phyloP scores from a whole-genome alignment of 2,329 filamentous ascomycete genomes.

The Colletotrichum scovillei region DNA sequence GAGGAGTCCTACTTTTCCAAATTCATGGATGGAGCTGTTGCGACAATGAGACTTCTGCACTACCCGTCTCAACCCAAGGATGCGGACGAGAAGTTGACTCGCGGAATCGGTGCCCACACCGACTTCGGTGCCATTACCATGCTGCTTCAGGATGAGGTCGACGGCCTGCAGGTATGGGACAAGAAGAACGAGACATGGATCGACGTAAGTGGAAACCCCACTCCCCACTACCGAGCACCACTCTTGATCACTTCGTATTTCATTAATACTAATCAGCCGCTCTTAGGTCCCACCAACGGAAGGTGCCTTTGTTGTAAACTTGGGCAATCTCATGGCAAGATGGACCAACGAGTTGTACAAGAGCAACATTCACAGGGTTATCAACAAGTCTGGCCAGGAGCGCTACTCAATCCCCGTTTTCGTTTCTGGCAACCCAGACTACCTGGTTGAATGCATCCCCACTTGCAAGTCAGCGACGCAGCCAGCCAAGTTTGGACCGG shows the following conservation, averaged over 20 bases:
- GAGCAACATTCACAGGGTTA: constrained; percentile 65
- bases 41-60: constrained; percentile 58
- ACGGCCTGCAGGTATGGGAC: constrained; percentile 64
- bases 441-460: constrained; percentile 46
- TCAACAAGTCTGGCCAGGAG: constrained; percentile 61
- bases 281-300: constrained; percentile 53
- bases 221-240: background rate
- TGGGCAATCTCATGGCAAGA: constrained; percentile 60
- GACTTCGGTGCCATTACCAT: constrained; percentile 69
- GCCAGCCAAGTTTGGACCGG: constrained; percentile 44
- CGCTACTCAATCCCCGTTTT: constrained; percentile 69
- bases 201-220: constrained; percentile 41
- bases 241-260: background rate
- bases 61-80: constrained; percentile 57
- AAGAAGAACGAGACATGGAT: constrained; percentile 55
- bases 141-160: constrained; percentile 61
- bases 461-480: constrained; percentile 42
- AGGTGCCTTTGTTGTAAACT: constrained; percentile 62
- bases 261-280: background rate
- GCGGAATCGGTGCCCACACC: constrained; percentile 61
- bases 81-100: constrained; percentile 45
- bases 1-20: constrained; percentile 54
- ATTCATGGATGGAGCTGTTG: constrained; percentile 56
- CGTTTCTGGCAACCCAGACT: constrained; percentile 64
- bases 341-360: constrained; percentile 66